Conservation (phyloP, 352 stramenopile species). For the Detonula confervacea region DNA sequence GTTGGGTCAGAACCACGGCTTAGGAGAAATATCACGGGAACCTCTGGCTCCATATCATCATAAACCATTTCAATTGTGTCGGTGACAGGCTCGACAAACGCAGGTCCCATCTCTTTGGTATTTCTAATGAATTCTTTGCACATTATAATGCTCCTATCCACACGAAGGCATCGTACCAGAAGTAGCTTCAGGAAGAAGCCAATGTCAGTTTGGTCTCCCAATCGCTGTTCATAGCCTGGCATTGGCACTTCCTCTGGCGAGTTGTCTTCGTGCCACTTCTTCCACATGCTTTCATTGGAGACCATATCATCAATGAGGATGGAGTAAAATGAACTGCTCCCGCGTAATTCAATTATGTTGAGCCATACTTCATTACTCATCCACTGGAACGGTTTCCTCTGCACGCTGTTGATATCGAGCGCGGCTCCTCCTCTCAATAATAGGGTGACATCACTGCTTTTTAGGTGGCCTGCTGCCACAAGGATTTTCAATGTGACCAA, state of each 20-base stretch:
- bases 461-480: slow-evolving; percentile 93
- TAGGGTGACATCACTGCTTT: slow-evolving; percentile 92
- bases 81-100: slow-evolving; percentile 98
- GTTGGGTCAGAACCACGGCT: slow-evolving; percentile 97
- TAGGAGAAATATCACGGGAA: slow-evolving; percentile 97
- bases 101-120: slow-evolving; percentile 94
- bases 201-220: slow-evolving; percentile 92
- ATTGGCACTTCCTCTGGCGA: slow-evolving; percentile 94
- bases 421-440: slow-evolving; percentile 95
- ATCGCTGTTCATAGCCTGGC: slow-evolving; percentile 93
- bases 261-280: slow-evolving; percentile 97
- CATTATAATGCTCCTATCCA: slow-evolving; percentile 97
- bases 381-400: slow-evolving; percentile 96
- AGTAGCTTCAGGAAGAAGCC: slow-evolving; percentile 96
- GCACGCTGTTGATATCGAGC: slow-evolving; percentile 96
- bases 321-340: slow-evolving; percentile 96
- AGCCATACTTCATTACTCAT: slow-evolving; percentile 97
- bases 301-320: slow-evolving; percentile 96
- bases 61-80: slow-evolving; percentile 99
- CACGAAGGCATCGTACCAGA: slow-evolving; percentile 94
- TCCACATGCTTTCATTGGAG: slow-evolving; percentile 95
- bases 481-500: slow-evolving; percentile 98
- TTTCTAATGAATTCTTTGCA: slow-evolving; percentile 98
- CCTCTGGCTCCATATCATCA: slow-evolving; percentile 93
- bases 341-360: slow-evolving; percentile 95